These are phyloP conservation scores for Paraconiothyrium brasiliense DNA, from an alignment of 2,329 filamentous ascomycete species.

Conservation along the genomic window DNA sequence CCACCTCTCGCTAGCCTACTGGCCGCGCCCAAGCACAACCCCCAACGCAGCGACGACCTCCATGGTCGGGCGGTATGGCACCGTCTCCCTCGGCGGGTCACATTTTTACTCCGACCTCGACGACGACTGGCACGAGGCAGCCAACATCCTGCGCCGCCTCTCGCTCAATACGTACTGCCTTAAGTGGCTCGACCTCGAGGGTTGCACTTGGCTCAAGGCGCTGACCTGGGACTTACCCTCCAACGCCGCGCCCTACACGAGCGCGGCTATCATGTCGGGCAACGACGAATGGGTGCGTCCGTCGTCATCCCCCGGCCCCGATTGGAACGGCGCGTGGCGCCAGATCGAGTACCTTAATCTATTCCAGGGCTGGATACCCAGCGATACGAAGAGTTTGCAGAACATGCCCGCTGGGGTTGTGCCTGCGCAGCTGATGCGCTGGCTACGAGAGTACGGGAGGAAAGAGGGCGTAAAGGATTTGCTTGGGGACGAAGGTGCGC, in stretches of 20 bases:
- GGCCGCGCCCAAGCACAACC: slow-evolving; percentile 67
- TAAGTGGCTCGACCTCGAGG: slow-evolving; percentile 70
- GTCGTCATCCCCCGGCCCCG: slow-evolving; percentile 31
- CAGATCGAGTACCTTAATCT: slow-evolving; percentile 54
- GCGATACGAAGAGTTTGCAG: slow-evolving; percentile 37
- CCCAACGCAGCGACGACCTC: slow-evolving; percentile 61
- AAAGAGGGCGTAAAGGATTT: slow-evolving; percentile 22
- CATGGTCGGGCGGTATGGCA: slow-evolving; percentile 53
- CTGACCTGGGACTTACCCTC: slow-evolving; percentile 53
- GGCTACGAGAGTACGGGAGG: slow-evolving; percentile 45
- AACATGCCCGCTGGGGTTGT: slow-evolving; percentile 48
- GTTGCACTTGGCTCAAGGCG: slow-evolving; percentile 66
- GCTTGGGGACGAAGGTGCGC: slow-evolving; percentile 1
- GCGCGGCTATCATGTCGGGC: background rate
- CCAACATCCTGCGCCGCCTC: slow-evolving; percentile 64
- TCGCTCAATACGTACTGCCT: slow-evolving; percentile 66
- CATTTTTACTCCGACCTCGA: slow-evolving; percentile 64
- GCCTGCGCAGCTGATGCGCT: slow-evolving; percentile 45
- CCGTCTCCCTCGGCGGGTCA: slow-evolving; percentile 60
- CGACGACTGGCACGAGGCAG: slow-evolving; percentile 65
- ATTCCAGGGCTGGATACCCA: slow-evolving; percentile 57
- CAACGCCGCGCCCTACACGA: background rate
- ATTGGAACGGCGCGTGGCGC: slow-evolving; percentile 56
- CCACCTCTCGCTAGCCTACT: slow-evolving; percentile 70
- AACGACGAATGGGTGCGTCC: slow-evolving; percentile 24